Percentiles rank a stretch among this genome's conserved stretches.
phyloP scores from a whole-genome alignment of 2,329 filamentous ascomycete species.

The Trichophyton rubrum region DNA sequence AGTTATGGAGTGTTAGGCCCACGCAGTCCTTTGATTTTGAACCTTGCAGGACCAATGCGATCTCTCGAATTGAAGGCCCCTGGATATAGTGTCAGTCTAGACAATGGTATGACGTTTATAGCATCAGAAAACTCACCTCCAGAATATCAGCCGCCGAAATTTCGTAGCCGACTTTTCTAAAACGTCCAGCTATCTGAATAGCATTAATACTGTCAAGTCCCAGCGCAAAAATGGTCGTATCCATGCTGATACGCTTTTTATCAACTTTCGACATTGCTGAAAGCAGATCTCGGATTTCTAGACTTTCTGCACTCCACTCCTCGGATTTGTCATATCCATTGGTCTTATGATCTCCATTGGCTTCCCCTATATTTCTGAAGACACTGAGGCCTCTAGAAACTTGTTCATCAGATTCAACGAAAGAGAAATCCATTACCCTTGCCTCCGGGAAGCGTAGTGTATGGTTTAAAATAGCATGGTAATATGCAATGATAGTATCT shows the following conservation, averaged over 20 bases:
- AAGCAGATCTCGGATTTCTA: constrained; percentile 43
- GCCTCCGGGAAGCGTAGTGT: constrained; percentile 23
- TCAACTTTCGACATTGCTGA: constrained; percentile 46
- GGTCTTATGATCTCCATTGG: constrained; percentile 6
- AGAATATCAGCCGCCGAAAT: constrained; percentile 64
- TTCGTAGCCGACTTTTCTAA: constrained; percentile 48
- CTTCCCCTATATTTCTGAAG: constrained; percentile 9
- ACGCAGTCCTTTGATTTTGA: constrained; percentile 17
- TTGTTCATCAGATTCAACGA: neutral
- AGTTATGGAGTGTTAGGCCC: constrained; percentile 11
- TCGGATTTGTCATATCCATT: neutral
- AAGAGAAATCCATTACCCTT: constrained; percentile 19
- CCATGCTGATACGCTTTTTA: constrained; percentile 39
- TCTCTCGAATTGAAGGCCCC: constrained; percentile 26
- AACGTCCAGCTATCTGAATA: constrained; percentile 56
- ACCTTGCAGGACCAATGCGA: constrained; percentile 32
- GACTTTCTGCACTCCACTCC: constrained; percentile 43
- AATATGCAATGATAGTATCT: constrained; percentile 19
- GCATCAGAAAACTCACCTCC: constrained; percentile 32
- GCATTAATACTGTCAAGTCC: constrained; percentile 86
- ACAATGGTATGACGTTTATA: neutral
- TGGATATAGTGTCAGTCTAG: constrained; percentile 9
- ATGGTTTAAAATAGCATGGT: constrained; percentile 24
- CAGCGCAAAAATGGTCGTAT: constrained; percentile 71
- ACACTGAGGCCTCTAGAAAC: constrained; percentile 1